phyloP scores from a whole-genome alignment of 208 protist species.

The Wallacemonas sp. region DNA sequence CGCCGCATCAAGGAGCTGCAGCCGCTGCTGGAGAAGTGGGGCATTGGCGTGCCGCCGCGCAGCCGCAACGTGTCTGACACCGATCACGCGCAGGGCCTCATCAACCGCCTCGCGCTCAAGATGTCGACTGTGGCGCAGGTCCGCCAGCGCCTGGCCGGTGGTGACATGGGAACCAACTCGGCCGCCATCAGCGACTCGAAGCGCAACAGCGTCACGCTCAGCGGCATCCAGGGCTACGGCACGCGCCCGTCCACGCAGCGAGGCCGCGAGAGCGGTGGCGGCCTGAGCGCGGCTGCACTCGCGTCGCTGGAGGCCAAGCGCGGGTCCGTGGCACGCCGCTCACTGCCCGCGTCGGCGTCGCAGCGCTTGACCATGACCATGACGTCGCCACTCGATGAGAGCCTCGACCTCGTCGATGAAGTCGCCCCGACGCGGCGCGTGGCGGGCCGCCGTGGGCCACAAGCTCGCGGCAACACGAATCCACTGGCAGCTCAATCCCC shows the following conservation, averaged over 20 bases:
- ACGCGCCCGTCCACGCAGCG: background rate
- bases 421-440: background rate
- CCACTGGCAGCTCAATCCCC: background rate
- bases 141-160: constrained; percentile 1
- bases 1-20: constrained; percentile 39
- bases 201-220: background rate
- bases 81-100: constrained; percentile 36
- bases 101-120: constrained; percentile 29
- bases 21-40: constrained; percentile 41
- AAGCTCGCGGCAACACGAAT: background rate
- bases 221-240: background rate
- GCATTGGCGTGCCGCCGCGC: constrained; percentile 17
- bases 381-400: constrained; percentile 6
- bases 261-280: background rate
- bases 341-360: background rate
- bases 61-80: constrained; percentile 16
- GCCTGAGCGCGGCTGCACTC: background rate
- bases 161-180: background rate
- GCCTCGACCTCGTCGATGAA: constrained; percentile 5
- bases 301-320: background rate
- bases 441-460: background rate
- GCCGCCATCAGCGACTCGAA: constrained; percentile 4
- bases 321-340: background rate
- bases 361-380: constrained; percentile 1
- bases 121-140: constrained; percentile 18